Base-by-base conservation (phyloP, 441 rosid species). In the Euphorbia celastroides region DNA sequence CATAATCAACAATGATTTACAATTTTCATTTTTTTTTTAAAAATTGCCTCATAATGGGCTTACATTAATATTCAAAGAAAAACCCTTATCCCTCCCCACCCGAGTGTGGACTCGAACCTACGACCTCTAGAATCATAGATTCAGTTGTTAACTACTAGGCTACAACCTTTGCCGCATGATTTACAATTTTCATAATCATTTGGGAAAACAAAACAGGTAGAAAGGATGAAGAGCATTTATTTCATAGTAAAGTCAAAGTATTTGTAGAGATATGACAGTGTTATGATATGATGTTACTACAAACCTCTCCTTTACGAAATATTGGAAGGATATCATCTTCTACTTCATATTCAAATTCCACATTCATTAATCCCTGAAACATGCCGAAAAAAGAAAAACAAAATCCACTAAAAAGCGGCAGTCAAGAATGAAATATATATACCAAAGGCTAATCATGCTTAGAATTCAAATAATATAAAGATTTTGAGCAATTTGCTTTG, bases 301-400 rank as follows among this genome's bases (percentile, higher is more conserved):
- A 26, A 42, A 90, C 98, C 96, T 90, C 98, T 57, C 98, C 98
- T 78, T 90, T 93, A 66, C 96, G 89, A 73, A 91, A 93, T 72
- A 93, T 86, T 11, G 87, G 76, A 42, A 90, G 87, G 55, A 93
- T 84, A 70, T 93, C 98, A 34, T 90, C 95, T 77, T 90, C 90
- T 4, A 91, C 98, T 77, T 85, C 89, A 42, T 97, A 82, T 78
- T 93, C 97, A 59, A 75, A 90, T 78, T 93, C 98, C 75, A 89
- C 82, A 74, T 87, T 84, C 46, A 78, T 67, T 61, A 83, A 23
- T 65, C 80, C 95, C 98, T 93, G 83, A 61, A 67, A 64, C 57
- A 77, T 28, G 13, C 28, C 60, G 4, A 54, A 31, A 60, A 65
- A 63, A 22, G 7, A 57, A n/a, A n/a, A n/a, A n/a, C n/a, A n/a